Percentiles rank a stretch among this genome's conserved stretches.
phyloP scores from a whole-genome alignment of 805 yeast species.

The Brettanomyces bruxellensis region DNA sequence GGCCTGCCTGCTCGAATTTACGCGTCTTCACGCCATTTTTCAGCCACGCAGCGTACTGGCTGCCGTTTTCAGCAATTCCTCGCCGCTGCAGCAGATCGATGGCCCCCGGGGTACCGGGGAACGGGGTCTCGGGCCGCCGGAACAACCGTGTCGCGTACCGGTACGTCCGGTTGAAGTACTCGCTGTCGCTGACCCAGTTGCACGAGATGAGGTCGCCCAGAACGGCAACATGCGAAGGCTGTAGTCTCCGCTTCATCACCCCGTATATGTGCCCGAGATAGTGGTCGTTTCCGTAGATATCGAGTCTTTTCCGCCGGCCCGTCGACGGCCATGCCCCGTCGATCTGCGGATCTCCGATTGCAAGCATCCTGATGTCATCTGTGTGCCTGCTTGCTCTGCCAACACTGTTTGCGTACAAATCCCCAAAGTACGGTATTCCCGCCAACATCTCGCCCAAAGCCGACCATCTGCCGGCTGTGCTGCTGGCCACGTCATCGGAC shows the following conservation, averaged over 20 bases:
- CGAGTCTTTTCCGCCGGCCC: conserved; percentile 63
- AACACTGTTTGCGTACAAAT: conserved; percentile 21
- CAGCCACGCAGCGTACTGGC: conserved; percentile 29
- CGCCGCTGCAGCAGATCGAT: conserved; percentile 33
- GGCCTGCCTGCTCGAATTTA: conserved; percentile 15
- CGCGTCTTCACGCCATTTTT: conserved; percentile 23
- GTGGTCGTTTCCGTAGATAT: conserved; percentile 83
- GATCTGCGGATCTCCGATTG: conserved; percentile 96
- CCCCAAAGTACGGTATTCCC: conserved; percentile 26
- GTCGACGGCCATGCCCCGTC: conserved; percentile 77
- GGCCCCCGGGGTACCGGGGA: conserved; percentile 37
- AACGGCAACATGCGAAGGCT: conserved; percentile 77
- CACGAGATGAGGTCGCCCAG: conserved; percentile 90
- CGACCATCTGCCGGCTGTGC: conserved; percentile 7
- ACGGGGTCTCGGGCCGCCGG: conserved; percentile 45
- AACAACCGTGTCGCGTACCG: conserved; percentile 64
- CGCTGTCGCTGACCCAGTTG: conserved; percentile 92
- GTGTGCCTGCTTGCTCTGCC: conserved; percentile 13
- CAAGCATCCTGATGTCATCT: conserved; percentile 47
- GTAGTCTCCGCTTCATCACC: conserved; percentile 50
- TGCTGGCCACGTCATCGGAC: conserved; percentile 7
- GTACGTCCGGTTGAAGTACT: conserved; percentile 70
- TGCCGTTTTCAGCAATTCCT: conserved; percentile 39
- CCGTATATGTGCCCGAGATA: conserved; percentile 78
- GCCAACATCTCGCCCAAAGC: conserved; percentile 12